Conservation (phyloP, 2,329 filamentous ascomycete genomes). For the Curvularia verruculosa region DNA sequence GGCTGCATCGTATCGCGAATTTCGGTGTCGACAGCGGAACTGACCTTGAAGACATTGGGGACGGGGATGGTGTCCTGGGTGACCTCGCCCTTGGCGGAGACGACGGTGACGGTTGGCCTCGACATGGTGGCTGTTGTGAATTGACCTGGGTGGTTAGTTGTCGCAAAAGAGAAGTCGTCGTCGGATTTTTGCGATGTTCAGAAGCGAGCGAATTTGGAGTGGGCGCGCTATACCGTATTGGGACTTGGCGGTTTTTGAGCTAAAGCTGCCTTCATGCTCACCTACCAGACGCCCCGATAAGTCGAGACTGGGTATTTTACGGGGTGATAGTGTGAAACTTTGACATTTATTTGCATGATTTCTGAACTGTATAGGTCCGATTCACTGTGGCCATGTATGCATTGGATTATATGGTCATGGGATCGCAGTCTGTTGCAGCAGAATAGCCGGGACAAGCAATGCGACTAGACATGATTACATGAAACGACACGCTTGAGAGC, state of each 20-base stretch:
- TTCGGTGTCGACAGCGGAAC: constrained; percentile 25
- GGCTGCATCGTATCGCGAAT: constrained; percentile 18
- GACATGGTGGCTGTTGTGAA: constrained; percentile 62
- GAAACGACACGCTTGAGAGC: neutral
- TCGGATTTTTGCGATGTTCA: constrained; percentile 8
- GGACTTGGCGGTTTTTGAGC: neutral
- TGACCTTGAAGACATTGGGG: constrained; percentile 87
- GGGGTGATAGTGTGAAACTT: neutral
- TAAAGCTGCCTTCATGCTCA: neutral
- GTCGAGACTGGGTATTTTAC: neutral
- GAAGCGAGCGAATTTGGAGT: constrained; percentile 12
- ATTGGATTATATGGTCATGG: neutral
- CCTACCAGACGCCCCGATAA: neutral
- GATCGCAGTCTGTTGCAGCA: neutral
- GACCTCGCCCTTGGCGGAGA: constrained; percentile 93
- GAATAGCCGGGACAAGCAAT: neutral
- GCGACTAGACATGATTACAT: neutral
- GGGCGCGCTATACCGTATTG: constrained; percentile 5
- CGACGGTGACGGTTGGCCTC: constrained; percentile 96
- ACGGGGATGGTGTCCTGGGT: constrained; percentile 88
- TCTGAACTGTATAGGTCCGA: neutral
- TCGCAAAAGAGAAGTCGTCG: constrained; percentile 19
- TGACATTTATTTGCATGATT: neutral
- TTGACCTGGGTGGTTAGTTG: constrained; percentile 41
- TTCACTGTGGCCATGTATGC: neutral